Conservation (phyloP, 805 yeast genomes). For the Candida vartiovaarae region DNA sequence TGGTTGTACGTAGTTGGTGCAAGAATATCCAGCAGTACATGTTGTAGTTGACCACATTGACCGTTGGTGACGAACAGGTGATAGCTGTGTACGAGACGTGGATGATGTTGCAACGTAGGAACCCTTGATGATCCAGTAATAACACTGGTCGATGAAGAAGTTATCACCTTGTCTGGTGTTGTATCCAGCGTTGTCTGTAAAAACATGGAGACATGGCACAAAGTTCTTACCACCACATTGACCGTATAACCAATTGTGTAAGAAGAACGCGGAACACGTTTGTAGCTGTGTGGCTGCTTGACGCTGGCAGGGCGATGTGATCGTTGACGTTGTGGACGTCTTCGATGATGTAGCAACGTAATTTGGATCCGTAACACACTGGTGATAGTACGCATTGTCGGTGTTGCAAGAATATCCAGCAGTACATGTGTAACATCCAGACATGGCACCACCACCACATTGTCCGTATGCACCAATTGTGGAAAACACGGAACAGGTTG, state of each 20-base stretch:
- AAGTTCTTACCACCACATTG: no score
- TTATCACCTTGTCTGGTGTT: no score
- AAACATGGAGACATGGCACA: no score
- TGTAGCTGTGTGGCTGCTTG: no score
- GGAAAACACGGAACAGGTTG: background rate
- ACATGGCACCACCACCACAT: slow-evolving; percentile 9
- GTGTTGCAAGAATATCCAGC: slow-evolving; percentile 6
- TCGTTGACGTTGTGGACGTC: no score
- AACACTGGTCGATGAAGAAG: no score
- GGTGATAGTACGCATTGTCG: slow-evolving; percentile 4
- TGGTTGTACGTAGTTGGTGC: slow-evolving; percentile 6
- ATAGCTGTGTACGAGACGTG: background rate
- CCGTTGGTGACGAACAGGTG: slow-evolving; percentile 1
- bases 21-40: slow-evolving; percentile 7
- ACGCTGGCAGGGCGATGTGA: no score
- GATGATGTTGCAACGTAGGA: background rate
- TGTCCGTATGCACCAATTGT: slow-evolving; percentile 1
- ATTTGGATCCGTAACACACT: slow-evolving; percentile 2
- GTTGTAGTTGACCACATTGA: slow-evolving; percentile 9
- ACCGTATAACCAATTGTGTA: background rate
- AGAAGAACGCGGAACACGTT: no score
- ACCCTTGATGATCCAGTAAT: background rate
- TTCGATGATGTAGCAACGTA: no score
- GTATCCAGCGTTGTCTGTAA: no score
- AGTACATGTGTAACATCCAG: slow-evolving; percentile 6